Percentiles rank a stretch among this genome's conserved stretches.
Evolutionary conservation across 768 basidiomycete genomes (phyloP).

Genomic region (Lanmaoa pseudosensibilis): DNA sequence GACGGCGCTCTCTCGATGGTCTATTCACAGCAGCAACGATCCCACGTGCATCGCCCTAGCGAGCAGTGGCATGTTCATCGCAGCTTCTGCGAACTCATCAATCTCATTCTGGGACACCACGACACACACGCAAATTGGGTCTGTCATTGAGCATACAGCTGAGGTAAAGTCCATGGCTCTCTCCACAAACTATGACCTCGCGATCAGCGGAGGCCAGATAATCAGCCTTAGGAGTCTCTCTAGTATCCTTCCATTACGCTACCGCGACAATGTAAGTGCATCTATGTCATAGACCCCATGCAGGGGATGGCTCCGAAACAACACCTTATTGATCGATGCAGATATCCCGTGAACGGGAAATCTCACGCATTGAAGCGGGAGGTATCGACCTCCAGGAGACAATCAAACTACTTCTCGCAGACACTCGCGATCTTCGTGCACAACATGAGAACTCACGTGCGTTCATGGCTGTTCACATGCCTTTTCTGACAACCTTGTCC

Average conservation of each 20-base stretch:
- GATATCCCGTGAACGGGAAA: background rate
- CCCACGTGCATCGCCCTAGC: background rate
- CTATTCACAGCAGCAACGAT: background rate
- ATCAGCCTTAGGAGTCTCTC: background rate
- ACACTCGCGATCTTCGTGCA: too few species aligned
- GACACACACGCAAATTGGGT: background rate
- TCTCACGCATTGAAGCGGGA: too few species aligned
- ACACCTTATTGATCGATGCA: too few species aligned
- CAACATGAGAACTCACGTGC: too few species aligned
- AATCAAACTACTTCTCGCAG: too few species aligned
- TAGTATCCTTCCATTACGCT: background rate
- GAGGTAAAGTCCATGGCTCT: background rate
- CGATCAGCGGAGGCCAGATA: background rate
- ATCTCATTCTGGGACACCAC: conserved; percentile 10
- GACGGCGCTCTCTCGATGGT: background rate
- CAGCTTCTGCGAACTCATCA: background rate
- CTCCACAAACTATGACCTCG: background rate
- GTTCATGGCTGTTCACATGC: too few species aligned
- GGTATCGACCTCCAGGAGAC: too few species aligned
- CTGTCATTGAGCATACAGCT: background rate
- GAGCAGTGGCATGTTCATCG: background rate
- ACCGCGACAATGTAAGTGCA: background rate
- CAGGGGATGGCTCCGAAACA: background rate
- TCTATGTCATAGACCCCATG: too few species aligned
- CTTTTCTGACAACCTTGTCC: too few species aligned